Evolutionary conservation across 768 basidiomycete species (phyloP).

Genomic region (Leccinum fibrillosum): DNA sequence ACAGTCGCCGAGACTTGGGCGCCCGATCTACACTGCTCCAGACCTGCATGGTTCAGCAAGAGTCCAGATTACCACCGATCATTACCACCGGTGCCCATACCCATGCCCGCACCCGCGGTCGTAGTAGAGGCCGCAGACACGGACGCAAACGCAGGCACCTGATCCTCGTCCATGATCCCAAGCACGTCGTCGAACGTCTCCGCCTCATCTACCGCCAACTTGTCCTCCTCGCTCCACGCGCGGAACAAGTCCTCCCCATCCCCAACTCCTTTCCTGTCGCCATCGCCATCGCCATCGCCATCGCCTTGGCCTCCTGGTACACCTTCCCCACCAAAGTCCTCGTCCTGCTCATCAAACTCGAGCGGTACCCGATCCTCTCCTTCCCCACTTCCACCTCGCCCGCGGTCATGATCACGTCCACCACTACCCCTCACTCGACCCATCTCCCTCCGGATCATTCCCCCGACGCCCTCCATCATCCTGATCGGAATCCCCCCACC

Average conservation of each 20-base stretch:
- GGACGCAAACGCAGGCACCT: slow-evolving; percentile 13
- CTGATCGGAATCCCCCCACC: slow-evolving; percentile 45
- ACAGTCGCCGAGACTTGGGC: background rate
- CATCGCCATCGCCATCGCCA: background rate
- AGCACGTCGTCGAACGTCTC: slow-evolving; percentile 33
- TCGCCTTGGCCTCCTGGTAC: background rate
- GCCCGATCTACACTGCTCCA: background rate
- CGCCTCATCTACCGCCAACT: slow-evolving; percentile 29
- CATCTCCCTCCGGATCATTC: slow-evolving; percentile 54
- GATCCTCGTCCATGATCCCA: slow-evolving; percentile 33
- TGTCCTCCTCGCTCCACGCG: slow-evolving; percentile 29
- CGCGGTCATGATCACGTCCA: background rate
- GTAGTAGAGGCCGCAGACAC: background rate
- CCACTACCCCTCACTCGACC: slow-evolving; percentile 12
- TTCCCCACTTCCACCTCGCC: background rate
- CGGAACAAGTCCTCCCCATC: slow-evolving; percentile 23
- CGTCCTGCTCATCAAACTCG: slow-evolving; percentile 70
- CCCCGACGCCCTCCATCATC: slow-evolving; percentile 59
- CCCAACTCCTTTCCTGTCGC: background rate
- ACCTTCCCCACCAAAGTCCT: slow-evolving; percentile 43
- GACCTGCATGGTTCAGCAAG: background rate
- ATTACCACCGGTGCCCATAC: background rate
- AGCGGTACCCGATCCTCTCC: slow-evolving; percentile 31
- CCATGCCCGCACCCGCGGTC: background rate
- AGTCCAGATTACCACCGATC: slow-evolving; percentile 1